phyloP scores from a whole-genome alignment of 345 rosid species.

The Lepidium didymum region DNA sequence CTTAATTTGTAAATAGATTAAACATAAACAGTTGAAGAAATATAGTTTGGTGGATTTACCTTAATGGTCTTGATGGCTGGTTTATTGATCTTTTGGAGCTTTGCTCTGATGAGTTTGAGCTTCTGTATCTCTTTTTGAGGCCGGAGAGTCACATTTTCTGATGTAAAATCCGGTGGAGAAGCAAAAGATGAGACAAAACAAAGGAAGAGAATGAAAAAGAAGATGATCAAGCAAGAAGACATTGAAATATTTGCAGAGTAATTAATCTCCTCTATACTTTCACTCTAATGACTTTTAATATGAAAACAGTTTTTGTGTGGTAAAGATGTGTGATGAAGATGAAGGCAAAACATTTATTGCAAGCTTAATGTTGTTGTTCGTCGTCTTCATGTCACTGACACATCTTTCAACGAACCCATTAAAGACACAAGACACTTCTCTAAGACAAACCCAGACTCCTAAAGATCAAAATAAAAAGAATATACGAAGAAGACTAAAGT shows the following conservation, averaged over 20 bases:
- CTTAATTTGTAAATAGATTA: not conserved
- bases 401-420: slow-evolving; percentile 36
- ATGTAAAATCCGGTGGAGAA: slow-evolving; percentile 18
- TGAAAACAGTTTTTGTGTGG: slow-evolving; percentile 27
- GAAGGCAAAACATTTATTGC: slow-evolving; percentile 47
- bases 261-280: slow-evolving; percentile 39
- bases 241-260: slow-evolving; percentile 39
- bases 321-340: slow-evolving; percentile 42
- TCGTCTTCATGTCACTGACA: slow-evolving; percentile 43
- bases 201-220: slow-evolving; percentile 42
- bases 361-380: slow-evolving; percentile 34
- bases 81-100: slow-evolving; percentile 73
- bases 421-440: slow-evolving; percentile 29
- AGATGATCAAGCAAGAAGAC: slow-evolving; percentile 37
- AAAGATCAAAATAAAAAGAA: not conserved
- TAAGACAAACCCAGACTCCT: slow-evolving; percentile 28
- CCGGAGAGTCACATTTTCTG: slow-evolving; percentile 37
- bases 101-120: slow-evolving; percentile 49
- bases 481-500: slow-evolving; percentile 14
- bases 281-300: slow-evolving; percentile 28
- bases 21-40: not conserved
- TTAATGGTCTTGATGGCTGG: slow-evolving; percentile 74
- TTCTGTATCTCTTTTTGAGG: slow-evolving; percentile 50
- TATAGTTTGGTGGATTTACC: slow-evolving; percentile 34
- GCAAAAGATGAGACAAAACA: slow-evolving; percentile 30